Base-by-base conservation (phyloP, 768 basidiomycete genomes). In the Pilatotrama ljubarskyi region DNA sequence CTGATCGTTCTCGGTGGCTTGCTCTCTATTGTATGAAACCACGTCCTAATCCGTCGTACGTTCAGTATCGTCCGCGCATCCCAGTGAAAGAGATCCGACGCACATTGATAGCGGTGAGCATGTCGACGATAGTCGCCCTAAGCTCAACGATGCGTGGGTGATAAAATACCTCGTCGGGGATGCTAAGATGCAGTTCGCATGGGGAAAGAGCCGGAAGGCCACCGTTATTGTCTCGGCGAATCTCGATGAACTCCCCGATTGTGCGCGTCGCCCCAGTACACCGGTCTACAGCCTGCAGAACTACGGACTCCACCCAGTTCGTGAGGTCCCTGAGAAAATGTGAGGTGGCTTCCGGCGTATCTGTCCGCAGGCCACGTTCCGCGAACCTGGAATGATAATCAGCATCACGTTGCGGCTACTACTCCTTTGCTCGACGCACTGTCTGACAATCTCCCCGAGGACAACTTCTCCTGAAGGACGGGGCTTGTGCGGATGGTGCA, bases 91-190 rank as follows among this genome's bases (percentile, higher is more conserved):
- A n/a, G n/a, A n/a, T n/a, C n/a, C n/a, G n/a, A n/a, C n/a, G n/a
- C n/a, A n/a, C n/a, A n/a, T n/a, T n/a, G n/a, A 85, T 74, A 81
- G 82, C 85, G 67, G 82, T 83, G 52, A 89, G 80, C 58, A 86
- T 74, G 67, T 90, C 87, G 32, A 78, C 78, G 17, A 82, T 82
- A 8, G 80, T 79, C 67, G 75, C 78, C 63, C 82, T 80, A 11
- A 83, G 76, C 44, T 77, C 76, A 64, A 75, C 72, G 66, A 88
- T 82, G 22, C 62, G 71, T 14, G 82, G 75, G 67, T 89, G 77
- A 43, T 82, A 75, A 62, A 82, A 83, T 15, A 85, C 77, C 49
- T 80, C 77, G 52, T 88, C 82, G 5, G 84, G 82, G 26, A 88
- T 74, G 67, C 87, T 82, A 43, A 85, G 78, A 43, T 80, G 82